These are phyloP conservation scores for Nicotiana tomentosiformis DNA, from an alignment of 257 asterid species.

Conservation along the genomic window DNA sequence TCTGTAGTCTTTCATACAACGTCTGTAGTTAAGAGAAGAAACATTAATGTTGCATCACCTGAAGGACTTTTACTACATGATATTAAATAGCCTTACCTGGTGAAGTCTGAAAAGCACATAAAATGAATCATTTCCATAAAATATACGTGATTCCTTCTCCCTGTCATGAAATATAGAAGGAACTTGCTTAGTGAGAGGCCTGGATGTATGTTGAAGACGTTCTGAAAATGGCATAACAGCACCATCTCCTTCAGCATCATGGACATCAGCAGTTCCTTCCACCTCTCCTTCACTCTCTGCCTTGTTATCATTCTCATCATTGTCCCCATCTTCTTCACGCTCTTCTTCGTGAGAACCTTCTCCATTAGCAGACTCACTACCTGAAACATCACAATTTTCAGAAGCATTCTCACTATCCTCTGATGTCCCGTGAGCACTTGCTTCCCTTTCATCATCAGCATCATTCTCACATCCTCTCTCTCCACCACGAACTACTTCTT, in stretches of 20 bases:
- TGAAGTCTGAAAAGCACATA: constrained; percentile 87
- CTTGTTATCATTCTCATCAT: constrained; percentile 50
- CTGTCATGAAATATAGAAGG: constrained; percentile 34
- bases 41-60: constrained; percentile 10
- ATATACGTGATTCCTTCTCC: constrained; percentile 40
- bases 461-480: constrained; percentile 45
- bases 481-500: constrained; percentile 22
- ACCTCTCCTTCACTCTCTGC: constrained; percentile 82
- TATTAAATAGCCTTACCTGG: constrained; percentile 40
- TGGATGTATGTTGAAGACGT: constrained; percentile 38
- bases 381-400: constrained; percentile 62
- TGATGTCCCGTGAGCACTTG: constrained; percentile 56
- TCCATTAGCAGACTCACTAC: constrained; percentile 70
- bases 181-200: constrained; percentile 54
- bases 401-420: constrained; percentile 72
- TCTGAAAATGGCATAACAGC: constrained; percentile 32
- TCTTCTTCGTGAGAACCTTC: constrained; percentile 71
- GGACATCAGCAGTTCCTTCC: constrained; percentile 44
- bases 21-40: constrained; percentile 40
- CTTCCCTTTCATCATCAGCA: constrained; percentile 57
- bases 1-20: constrained; percentile 74
- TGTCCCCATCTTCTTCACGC: constrained; percentile 55
- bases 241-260: constrained; percentile 47
- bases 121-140: constrained; percentile 83
- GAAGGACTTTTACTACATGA: background rate